Evolutionary conservation across 2,329 filamentous ascomycete species (phyloP).

Genomic region (Chrysoporthe puriensis): DNA sequence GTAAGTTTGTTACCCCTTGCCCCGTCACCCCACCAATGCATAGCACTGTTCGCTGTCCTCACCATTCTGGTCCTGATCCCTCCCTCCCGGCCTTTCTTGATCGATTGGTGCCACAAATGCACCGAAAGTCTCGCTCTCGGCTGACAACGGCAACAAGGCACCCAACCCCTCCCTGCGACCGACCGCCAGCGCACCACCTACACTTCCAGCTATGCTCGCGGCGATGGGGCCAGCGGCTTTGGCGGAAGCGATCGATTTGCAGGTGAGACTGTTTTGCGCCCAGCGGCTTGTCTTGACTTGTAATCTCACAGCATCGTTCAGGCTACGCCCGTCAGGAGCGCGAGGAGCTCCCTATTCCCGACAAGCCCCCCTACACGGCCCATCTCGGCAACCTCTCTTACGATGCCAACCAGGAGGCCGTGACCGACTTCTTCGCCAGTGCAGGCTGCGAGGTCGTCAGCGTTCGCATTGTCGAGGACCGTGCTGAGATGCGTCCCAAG

Average conservation of each 20-base stretch:
- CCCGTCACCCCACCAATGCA: constrained; percentile 29
- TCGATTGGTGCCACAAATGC: neutral
- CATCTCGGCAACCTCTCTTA: constrained; percentile 97
- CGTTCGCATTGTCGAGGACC: constrained; percentile 96
- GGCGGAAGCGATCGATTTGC: constrained; percentile 34
- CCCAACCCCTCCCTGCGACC: constrained; percentile 58
- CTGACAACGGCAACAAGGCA: constrained; percentile 46
- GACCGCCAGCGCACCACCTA: constrained; percentile 47
- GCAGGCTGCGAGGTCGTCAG: constrained; percentile 81
- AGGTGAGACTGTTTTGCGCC: constrained; percentile 14
- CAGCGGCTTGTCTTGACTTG: neutral
- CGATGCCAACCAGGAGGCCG: constrained; percentile 82
- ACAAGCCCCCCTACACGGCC: constrained; percentile 91
- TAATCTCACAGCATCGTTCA: constrained; percentile 36
- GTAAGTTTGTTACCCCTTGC: constrained; percentile 55
- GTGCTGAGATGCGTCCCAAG: constrained; percentile 90
- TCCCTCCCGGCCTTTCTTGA: neutral
- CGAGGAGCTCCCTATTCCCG: constrained; percentile 83
- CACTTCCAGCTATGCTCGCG: constrained; percentile 40
- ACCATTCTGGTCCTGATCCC: constrained; percentile 8
- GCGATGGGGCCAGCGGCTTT: constrained; percentile 24
- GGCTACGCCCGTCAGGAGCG: constrained; percentile 60
- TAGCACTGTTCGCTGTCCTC: constrained; percentile 29
- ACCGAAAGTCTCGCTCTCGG: neutral
- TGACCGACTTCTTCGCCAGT: constrained; percentile 75